Evolutionary conservation across 73 alveolate genomes (phyloP), one percentile per base, ranked within the genome.

Genomic region (Paramecium primaurelia): DNA sequence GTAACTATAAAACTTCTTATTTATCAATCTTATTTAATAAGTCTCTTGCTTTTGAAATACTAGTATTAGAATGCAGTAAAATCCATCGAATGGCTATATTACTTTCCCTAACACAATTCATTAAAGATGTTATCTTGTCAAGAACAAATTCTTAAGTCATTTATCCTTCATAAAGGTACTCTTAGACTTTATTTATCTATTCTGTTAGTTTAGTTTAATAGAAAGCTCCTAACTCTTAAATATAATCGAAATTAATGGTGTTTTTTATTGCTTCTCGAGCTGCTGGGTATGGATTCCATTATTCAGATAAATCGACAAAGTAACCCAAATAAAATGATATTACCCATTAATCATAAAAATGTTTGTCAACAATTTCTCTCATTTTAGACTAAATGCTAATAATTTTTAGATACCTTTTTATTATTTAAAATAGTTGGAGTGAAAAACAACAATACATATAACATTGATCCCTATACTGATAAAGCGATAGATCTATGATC

Each of bases 361-460:
- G 99, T 95, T 97, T 98, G 88, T 97, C 99, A 37, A 95, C 99
- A 1, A 98, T 95, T 92, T 98, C 99, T 95, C 98, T 96, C 99
- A 98, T 98, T 85, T 92, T 92, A 34, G 98, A 36, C 94, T 89
- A 45, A 47, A 6, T 42, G 28, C 9, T 59, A 8, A 86, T 38
- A 5, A 73, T 2, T 20, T 59, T 18, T 2, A 2, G 8, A 12
- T 89, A 89, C 98, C 28, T 92, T 92, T 71, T 97, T 97, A 80
- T 95, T 93, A 47, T 92, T 95, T 54, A 98, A 92, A 73, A 96
- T 95, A 20, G 93, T 93, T 4, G 99, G 99, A 86, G 95, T 75
- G 94, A 98, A 98, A 84, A 89, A 96, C 71, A 97, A 96, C 71
- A 96, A 95, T 7, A 96, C 96, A 90, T 95, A 98, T 54, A 97